These are phyloP conservation scores for Blumeria graminis DNA, from an alignment of 2,329 filamentous ascomycete genomes.

Conservation along the genomic window DNA sequence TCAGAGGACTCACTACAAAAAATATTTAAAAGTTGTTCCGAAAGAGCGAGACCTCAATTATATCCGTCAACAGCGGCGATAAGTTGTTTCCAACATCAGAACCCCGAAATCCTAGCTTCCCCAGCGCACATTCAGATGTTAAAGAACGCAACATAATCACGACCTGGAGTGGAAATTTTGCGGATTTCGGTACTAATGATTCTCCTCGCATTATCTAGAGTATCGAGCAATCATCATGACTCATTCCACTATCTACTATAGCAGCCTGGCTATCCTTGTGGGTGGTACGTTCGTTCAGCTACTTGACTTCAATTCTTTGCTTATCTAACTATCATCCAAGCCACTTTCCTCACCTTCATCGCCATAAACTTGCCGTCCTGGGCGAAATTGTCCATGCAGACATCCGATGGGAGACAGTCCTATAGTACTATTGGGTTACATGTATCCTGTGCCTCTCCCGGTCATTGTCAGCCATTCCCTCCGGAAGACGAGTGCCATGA, in stretches of 20 bases:
- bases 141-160: background rate
- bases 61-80: background rate
- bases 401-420: slow-evolving; percentile 23
- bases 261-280: slow-evolving; percentile 19
- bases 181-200: slow-evolving; percentile 2
- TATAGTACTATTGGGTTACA: slow-evolving; percentile 58
- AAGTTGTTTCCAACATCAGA: background rate
- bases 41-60: background rate
- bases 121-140: background rate
- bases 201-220: background rate
- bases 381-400: slow-evolving; percentile 36
- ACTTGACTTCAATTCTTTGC: slow-evolving; percentile 4
- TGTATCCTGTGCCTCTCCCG: slow-evolving; percentile 47
- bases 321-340: slow-evolving; percentile 23
- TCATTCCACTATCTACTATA: slow-evolving; percentile 19
- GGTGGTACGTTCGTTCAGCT: slow-evolving; percentile 17
- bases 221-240: slow-evolving; percentile 16
- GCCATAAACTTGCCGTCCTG: slow-evolving; percentile 47
- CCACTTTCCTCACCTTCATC: slow-evolving; percentile 44
- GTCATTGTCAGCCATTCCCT: slow-evolving; percentile 40
- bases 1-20: too few relatives aligned
- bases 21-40: too few relatives aligned
- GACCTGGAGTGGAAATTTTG: background rate
- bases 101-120: background rate
- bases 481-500: slow-evolving; percentile 34